These are phyloP conservation scores for Moniliella sp. DNA, from an alignment of 1,284 basidiomycete species.

Conservation along the genomic window DNA sequence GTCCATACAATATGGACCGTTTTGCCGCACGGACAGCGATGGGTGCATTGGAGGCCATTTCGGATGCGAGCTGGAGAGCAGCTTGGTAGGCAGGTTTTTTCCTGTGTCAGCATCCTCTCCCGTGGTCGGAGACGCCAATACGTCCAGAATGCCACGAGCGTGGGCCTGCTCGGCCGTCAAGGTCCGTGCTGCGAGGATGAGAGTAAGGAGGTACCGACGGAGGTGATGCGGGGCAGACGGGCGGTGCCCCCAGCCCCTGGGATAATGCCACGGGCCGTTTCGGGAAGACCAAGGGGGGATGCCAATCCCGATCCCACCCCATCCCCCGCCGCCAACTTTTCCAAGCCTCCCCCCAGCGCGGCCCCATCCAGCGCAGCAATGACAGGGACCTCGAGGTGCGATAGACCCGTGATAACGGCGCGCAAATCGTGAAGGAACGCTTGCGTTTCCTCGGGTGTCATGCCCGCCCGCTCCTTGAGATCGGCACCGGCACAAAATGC, in stretches of 20 bases:
- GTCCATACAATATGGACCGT: constrained; percentile 44
- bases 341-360: constrained; percentile 71
- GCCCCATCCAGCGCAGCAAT: constrained; percentile 80
- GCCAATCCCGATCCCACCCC: constrained; percentile 59
- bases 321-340: constrained; percentile 60
- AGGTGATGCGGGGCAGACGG: constrained; percentile 57
- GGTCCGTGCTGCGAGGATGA: constrained; percentile 56
- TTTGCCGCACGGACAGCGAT: constrained; percentile 72
- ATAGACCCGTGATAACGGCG: constrained; percentile 50
- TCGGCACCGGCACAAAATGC: constrained; percentile 84
- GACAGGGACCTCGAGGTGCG: constrained; percentile 61
- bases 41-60: constrained; percentile 46
- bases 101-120: constrained; percentile 3
- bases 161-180: constrained; percentile 50
- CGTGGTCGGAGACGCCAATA: constrained; percentile 43
- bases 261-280: constrained; percentile 69
- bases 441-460: constrained; percentile 44
- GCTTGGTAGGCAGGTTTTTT: constrained; percentile 6
- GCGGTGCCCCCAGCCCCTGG: constrained; percentile 54
- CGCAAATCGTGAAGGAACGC: constrained; percentile 61
- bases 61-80: constrained; percentile 3
- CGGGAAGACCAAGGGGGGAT: constrained; percentile 56
- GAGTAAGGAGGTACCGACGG: constrained; percentile 59
- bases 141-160: constrained; percentile 57
- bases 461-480: constrained; percentile 58